phyloP scores from a whole-genome alignment of 1,284 basidiomycete species.

The Malassezia restricta region DNA sequence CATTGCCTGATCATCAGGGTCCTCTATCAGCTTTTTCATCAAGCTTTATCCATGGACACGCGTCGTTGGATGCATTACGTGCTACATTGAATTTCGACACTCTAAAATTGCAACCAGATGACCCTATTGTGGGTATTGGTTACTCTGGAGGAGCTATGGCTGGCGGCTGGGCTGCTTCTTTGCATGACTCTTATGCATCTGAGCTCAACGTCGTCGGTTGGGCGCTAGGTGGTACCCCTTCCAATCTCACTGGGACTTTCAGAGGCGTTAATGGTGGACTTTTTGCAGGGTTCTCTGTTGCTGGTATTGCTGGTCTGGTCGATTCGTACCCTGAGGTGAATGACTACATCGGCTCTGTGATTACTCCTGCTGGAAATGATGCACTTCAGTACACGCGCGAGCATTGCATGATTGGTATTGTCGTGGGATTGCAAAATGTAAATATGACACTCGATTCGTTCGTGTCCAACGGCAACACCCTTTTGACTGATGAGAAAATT shows the following conservation, averaged over 20 bases:
- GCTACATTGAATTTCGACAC: conserved; percentile 24
- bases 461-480: conserved; percentile 1
- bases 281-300: conserved; percentile 31
- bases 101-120: conserved; percentile 17
- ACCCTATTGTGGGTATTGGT: conserved; percentile 20
- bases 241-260: conserved; percentile 23
- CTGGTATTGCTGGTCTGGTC: conserved; percentile 28
- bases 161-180: conserved; percentile 22
- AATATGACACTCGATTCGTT: background rate
- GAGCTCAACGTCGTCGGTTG: conserved; percentile 30
- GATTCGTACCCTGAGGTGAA: conserved; percentile 27
- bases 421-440: conserved; percentile 21
- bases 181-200: conserved; percentile 24
- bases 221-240: conserved; percentile 35
- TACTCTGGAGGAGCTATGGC: conserved; percentile 36
- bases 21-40: conserved; percentile 24
- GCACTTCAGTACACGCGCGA: conserved; percentile 18
- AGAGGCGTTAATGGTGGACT: conserved; percentile 3
- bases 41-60: conserved; percentile 26
- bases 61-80: conserved; percentile 26
- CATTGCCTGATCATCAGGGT: conserved; percentile 33
- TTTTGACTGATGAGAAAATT: conserved; percentile 1
- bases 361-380: conserved; percentile 22
- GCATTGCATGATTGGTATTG: conserved; percentile 16
- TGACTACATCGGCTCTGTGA: conserved; percentile 17